These are phyloP conservation scores for Allomyces macrogynus DNA, from an alignment of 192 early-diverging fungal species.

Conservation along the genomic window DNA sequence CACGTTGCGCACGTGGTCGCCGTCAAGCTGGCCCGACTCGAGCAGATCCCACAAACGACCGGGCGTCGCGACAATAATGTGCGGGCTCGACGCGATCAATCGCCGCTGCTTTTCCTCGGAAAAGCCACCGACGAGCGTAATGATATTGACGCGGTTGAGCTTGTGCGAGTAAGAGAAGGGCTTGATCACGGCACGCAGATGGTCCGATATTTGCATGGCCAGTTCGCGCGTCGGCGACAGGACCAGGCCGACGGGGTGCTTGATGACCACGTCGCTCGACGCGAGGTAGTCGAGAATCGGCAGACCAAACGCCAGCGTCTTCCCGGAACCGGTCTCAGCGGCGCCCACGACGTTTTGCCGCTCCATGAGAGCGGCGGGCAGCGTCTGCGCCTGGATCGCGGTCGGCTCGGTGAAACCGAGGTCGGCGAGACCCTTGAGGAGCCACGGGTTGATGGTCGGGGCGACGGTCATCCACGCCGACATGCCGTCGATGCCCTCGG, in stretches of 20 bases:
- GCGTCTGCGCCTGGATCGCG: slow-evolving; percentile 61
- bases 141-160: slow-evolving; percentile 21
- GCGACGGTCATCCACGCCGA: slow-evolving; percentile 51
- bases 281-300: slow-evolving; percentile 64
- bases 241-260: slow-evolving; percentile 41
- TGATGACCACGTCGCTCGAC: slow-evolving; percentile 8
- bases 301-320: slow-evolving; percentile 88
- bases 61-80: slow-evolving; percentile 64
- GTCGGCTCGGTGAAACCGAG: slow-evolving; percentile 59
- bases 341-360: slow-evolving; percentile 76
- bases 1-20: slow-evolving; percentile 31
- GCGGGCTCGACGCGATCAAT: slow-evolving; percentile 35
- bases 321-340: slow-evolving; percentile 88
- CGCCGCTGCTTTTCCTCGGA: slow-evolving; percentile 76
- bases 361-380: slow-evolving; percentile 46
- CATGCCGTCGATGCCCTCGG: slow-evolving; percentile 23
- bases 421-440: slow-evolving; percentile 47
- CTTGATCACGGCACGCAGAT: slow-evolving; percentile 28
- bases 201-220: slow-evolving; percentile 81
- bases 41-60: slow-evolving; percentile 54
- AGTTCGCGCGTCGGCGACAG: slow-evolving; percentile 87
- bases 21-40: slow-evolving; percentile 11
- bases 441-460: slow-evolving; percentile 15
- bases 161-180: slow-evolving; percentile 2
- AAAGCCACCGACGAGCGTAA: slow-evolving; percentile 84